phyloP scores from a whole-genome alignment of 192 early-diverging fungal genomes.

The Entophlyctis luteolus region DNA sequence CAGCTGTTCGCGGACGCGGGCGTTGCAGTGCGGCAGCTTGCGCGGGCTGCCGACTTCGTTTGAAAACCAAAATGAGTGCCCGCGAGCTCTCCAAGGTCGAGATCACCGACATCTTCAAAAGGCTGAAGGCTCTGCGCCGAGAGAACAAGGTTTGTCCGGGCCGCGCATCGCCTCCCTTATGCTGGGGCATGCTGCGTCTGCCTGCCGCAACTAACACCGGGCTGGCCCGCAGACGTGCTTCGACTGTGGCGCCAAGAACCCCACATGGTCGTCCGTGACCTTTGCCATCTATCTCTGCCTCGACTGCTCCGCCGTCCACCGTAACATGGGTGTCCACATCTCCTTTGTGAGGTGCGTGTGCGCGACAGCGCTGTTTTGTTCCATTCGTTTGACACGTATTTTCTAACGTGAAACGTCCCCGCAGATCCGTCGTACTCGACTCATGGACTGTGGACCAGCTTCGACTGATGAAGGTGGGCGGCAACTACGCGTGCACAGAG shows the following conservation, averaged over 20 bases:
- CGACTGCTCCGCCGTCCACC: constrained; percentile 92
- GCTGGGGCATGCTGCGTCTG: not conserved
- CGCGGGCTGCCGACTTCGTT: not conserved
- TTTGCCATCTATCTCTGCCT: constrained; percentile 94
- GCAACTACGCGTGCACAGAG: constrained; percentile 76
- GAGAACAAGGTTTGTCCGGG: constrained; percentile 55
- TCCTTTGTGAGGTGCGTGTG: constrained; percentile 82
- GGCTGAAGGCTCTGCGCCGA: constrained; percentile 53
- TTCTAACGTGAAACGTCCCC: not conserved
- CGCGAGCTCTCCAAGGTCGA: constrained; percentile 51
- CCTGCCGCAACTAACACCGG: not conserved
- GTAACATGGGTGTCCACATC: constrained; percentile 96
- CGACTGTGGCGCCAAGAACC: constrained; percentile 91
- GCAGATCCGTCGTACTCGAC: constrained; percentile 83
- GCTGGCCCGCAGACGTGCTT: constrained; percentile 70
- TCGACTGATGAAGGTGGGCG: constrained; percentile 78
- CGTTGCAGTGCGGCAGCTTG: constrained; percentile 61
- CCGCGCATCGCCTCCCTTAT: not conserved
- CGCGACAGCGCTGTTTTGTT: not conserved
- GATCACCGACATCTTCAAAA: constrained; percentile 61
- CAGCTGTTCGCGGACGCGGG: constrained; percentile 80
- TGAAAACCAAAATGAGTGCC: not conserved
- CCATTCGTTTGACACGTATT: not conserved
- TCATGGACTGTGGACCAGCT: constrained; percentile 92
- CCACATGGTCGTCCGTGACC: constrained; percentile 90